Base-by-base conservation (phyloP, 345 rosid species). In the Mallotus nudiflorus region DNA sequence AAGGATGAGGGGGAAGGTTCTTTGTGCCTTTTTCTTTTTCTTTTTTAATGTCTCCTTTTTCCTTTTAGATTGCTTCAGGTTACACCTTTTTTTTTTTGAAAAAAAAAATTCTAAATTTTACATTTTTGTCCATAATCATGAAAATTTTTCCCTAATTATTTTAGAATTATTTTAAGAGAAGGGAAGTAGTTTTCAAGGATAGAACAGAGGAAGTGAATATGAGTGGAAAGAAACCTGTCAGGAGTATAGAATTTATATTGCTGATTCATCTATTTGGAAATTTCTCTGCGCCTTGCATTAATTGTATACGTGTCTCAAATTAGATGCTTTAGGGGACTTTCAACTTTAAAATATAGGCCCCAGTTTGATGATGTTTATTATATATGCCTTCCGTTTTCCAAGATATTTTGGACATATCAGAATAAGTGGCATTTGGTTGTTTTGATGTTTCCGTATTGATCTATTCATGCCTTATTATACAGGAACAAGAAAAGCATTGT, bases 401-500 rank as follows among this genome's bases (percentile, higher is more conserved):
- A 46, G 35, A 0, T 18, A 49, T 49, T 19, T 50, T 39, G 1
- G 9, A 9, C 27, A 4, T 46, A 5, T 19, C 27, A 37, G 20
- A 62, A 10, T 44, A n/a, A n/a, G 1, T 2, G n/a, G n/a, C n/a
- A 16, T 29, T 24, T 63, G 18, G 71, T 69, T 69, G 51, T 63
- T 53, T 69, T 77, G 19, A 58, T 65, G 24, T 53, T 48, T 44
- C 1, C 42, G 37, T 29, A 55, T 62, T 73, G 53, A 56, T 68
- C 63, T 61, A 25, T 51, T 64, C 16, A 53, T 22, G 37, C 73
- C 60, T 35, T 57, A 29, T 78, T 51, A 75, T 81, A 73, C 90
- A 95, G 99, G 84, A 95, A 95, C 66, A 95, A 95, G 82, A 85
- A 85, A 75, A 83, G 77, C 66, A 95, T 95, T 13, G 81, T 95